phyloP scores from a whole-genome alignment of 202 grass and related monocot genomes.

The Dendrocalamus latiflorus region DNA sequence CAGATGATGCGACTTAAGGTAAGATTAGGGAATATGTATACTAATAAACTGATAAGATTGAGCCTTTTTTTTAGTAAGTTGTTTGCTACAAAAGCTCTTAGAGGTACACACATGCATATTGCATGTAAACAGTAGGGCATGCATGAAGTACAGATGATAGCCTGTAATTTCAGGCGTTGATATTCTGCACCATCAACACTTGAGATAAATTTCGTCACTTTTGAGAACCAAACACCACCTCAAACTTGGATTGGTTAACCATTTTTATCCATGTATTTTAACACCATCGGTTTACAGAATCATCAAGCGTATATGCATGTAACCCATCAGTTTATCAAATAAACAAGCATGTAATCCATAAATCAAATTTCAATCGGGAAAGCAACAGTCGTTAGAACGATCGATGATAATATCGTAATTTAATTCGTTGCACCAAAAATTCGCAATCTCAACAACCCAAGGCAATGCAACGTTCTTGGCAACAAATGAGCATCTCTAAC shows the following conservation, averaged over 20 bases:
- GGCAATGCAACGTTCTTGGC: not conserved
- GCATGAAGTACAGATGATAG: not conserved
- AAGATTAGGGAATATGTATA: not conserved
- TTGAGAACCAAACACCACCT: no score
- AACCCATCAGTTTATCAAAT: not conserved
- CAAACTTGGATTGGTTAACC: not conserved
- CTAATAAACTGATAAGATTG: not conserved
- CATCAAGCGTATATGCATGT: not conserved
- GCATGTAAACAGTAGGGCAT: not conserved
- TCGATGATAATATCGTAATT: not conserved
- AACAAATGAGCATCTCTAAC: not conserved
- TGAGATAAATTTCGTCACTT: no score
- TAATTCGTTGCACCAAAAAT: not conserved
- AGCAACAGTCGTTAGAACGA: not conserved
- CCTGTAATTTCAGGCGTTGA: not conserved
- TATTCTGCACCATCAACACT: not conserved
- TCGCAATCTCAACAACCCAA: not conserved
- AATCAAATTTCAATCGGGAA: not conserved
- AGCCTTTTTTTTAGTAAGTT: not conserved
- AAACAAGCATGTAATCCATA: not conserved
- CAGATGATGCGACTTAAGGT: not conserved
- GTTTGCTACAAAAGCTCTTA: not conserved
- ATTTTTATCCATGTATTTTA: not conserved
- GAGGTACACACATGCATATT: not conserved
- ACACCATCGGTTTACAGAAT: not conserved